Base-by-base conservation (phyloP, 495 filamentous ascomycete genomes). In the Xylaria sp. region DNA sequence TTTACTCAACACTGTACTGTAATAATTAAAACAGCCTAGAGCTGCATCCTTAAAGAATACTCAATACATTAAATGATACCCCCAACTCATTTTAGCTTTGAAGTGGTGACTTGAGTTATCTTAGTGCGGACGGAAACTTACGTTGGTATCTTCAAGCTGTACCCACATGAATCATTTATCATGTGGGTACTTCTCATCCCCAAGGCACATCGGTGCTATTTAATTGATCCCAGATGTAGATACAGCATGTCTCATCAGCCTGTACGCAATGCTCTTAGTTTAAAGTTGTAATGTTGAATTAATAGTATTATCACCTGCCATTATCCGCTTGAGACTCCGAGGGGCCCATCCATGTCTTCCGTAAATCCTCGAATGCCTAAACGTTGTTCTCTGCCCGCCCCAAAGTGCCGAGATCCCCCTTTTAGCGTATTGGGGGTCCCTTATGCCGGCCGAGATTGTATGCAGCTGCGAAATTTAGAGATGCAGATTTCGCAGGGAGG, bases 51-150 rank as follows among this genome's bases (percentile, higher is more conserved):
- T 29, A 58, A 35, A 17, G 4, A 66, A 21, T 31, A 43, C 31
- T 31, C 44, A 66, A 66, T 50, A 52, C 29, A 66, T 33, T 24
- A 17, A 7, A 53, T 67, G 64, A 67, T 67, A 67, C 64, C 64
- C 64, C 59, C 11, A 58, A 59, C 3, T 21, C 33, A 33, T 19
- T 12, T 21, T 4, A 5, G 1, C 15, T 3, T 59, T 1, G 1
- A 15, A 29, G 5, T 17, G 5, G 26, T 31, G 19, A 59, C 5
- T n/a, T 59, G 31, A 9, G 31, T 29, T 9, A 33, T 17, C 12
- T 33, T 4, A 33, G 26, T 57, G 53, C 5, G 29, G 33, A 8
- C 9, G 24, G 50, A 15, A 2, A 14, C n/a, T n/a, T n/a, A n/a
- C n/a, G n/a, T n/a, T n/a, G 40, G 8, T 41, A 41, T 41, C 8